A percentile compares a stretch with the other conserved stretches of the same genome.
These are phyloP conservation scores for Sporothrix brasiliensis DNA, from an alignment of 2,329 filamentous ascomycete species.

Conservation along the genomic window DNA sequence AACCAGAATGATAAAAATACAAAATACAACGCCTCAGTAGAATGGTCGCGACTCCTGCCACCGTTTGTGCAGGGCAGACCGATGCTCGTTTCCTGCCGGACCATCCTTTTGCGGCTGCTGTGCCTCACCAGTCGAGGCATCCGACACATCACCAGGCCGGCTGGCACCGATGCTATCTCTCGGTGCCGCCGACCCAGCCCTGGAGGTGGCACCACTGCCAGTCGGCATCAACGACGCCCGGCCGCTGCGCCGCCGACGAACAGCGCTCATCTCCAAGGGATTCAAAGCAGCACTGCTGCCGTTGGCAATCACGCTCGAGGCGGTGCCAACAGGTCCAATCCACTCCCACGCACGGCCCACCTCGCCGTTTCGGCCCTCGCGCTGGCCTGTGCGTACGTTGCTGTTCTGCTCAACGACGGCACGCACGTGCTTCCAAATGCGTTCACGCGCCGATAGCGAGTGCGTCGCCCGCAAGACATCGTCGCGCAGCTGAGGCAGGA, in stretches of 20 bases:
- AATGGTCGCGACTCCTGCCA: constrained; percentile 47
- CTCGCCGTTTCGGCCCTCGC: constrained; percentile 68
- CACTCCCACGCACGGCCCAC: constrained; percentile 70
- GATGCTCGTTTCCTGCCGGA: constrained; percentile 42
- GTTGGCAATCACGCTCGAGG: constrained; percentile 35
- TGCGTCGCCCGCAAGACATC: constrained; percentile 86
- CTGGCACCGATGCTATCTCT: constrained; percentile 41
- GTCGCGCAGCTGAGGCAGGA: constrained; percentile 85
- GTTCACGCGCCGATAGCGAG: constrained; percentile 72
- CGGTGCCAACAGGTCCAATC: constrained; percentile 62
- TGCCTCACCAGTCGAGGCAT: not conserved
- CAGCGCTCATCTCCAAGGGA: constrained; percentile 28
- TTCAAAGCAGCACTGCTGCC: constrained; percentile 39
- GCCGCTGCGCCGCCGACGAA: constrained; percentile 55
- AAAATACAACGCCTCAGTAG: constrained; percentile 8
- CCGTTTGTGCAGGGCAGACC: constrained; percentile 42
- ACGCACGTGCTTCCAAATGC: constrained; percentile 81
- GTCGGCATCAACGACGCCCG: constrained; percentile 54
- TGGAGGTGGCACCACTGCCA: constrained; percentile 40
- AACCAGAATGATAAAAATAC: constrained; percentile 16
- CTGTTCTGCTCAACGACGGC: constrained; percentile 89
- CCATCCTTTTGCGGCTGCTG: constrained; percentile 46
- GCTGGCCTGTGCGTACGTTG: constrained; percentile 77
- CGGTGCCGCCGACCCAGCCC: constrained; percentile 44
- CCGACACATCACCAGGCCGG: constrained; percentile 40